Evolutionary conservation across 768 basidiomycete genomes (phyloP).

Genomic region (Tricholoma sp.): DNA sequence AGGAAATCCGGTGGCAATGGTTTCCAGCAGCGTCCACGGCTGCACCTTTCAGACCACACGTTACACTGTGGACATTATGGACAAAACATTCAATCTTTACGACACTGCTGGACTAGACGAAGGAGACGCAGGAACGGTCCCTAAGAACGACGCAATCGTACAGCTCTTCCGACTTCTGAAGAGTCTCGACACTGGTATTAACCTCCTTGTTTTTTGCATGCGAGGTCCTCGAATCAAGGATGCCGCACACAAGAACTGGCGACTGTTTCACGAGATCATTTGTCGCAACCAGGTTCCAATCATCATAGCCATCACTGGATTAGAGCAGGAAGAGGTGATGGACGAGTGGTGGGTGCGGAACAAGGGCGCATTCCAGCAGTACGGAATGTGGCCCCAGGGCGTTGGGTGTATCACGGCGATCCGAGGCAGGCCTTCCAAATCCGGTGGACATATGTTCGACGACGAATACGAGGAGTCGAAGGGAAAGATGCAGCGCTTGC

Average conservation of each 20-base stretch:
- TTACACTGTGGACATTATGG: constrained; percentile 20
- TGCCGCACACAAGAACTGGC: constrained; percentile 31
- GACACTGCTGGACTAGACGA: constrained; percentile 38
- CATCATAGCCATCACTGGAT: constrained; percentile 31
- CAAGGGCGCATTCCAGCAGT: too few species aligned
- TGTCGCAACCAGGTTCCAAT: constrained; percentile 34
- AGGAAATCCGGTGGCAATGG: constrained; percentile 18
- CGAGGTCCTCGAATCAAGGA: constrained; percentile 32
- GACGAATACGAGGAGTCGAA: too few species aligned
- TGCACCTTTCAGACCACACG: constrained; percentile 28
- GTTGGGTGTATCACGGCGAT: too few species aligned
- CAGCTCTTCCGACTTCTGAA: constrained; percentile 26
- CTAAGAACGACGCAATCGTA: constrained; percentile 16
- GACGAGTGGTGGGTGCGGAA: too few species aligned
- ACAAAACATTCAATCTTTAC: constrained; percentile 21
- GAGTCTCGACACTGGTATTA: constrained; percentile 29
- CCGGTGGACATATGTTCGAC: too few species aligned
- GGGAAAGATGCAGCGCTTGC: too few species aligned
- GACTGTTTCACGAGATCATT: constrained; percentile 31
- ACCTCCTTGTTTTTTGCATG: constrained; percentile 36
- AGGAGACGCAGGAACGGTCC: constrained; percentile 17
- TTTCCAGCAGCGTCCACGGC: constrained; percentile 26
- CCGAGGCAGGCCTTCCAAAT: too few species aligned
- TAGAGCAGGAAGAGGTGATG: constrained; percentile 24
- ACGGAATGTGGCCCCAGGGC: too few species aligned